These are phyloP conservation scores for Chondrostereum purpureum DNA, from an alignment of 1,284 basidiomycete genomes.

Conservation along the genomic window DNA sequence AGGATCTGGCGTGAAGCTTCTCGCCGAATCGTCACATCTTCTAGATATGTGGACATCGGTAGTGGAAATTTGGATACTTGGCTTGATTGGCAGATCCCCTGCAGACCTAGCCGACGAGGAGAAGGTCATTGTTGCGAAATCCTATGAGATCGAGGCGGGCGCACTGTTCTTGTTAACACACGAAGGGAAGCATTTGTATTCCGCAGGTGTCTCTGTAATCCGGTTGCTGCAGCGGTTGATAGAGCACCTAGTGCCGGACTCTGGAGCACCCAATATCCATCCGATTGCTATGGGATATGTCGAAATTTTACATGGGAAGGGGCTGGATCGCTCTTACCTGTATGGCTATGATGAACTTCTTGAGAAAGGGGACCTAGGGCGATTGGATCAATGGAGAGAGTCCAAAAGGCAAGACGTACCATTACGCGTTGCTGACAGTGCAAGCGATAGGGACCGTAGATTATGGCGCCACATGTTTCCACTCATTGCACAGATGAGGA, in stretches of 20 bases:
- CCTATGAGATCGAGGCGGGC: conserved; percentile 65
- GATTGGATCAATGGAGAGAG: conserved; percentile 59
- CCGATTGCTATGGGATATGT: conserved; percentile 34
- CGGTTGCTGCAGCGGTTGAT: conserved; percentile 45
- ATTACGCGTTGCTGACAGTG: conserved; percentile 63
- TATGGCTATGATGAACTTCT: conserved; percentile 63
- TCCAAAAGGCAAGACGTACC: conserved; percentile 45
- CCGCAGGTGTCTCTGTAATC: conserved; percentile 54
- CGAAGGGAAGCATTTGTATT: conserved; percentile 41
- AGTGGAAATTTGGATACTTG: conserved; percentile 63
- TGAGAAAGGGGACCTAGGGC: conserved; percentile 48
- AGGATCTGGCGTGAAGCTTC: conserved; percentile 51
- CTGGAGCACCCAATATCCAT: conserved; percentile 20
- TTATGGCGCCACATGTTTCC: conserved; percentile 72
- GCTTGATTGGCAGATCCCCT: conserved; percentile 35
- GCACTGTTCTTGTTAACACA: conserved; percentile 79
- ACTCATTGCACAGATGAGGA: conserved; percentile 47
- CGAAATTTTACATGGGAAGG: conserved; percentile 44
- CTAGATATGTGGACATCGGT: conserved; percentile 73
- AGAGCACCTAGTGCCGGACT: conserved; percentile 33
- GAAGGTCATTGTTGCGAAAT: conserved; percentile 32
- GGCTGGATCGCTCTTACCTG: conserved; percentile 37
- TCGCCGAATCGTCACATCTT: conserved; percentile 60
- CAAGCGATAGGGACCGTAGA: conserved; percentile 53
- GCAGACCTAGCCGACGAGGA: conserved; percentile 36